Evolutionary conservation across 2,329 filamentous ascomycete species (phyloP), one percentile per base, ranked within the genome.

Genomic region (Teratosphaeria gauchensis): DNA sequence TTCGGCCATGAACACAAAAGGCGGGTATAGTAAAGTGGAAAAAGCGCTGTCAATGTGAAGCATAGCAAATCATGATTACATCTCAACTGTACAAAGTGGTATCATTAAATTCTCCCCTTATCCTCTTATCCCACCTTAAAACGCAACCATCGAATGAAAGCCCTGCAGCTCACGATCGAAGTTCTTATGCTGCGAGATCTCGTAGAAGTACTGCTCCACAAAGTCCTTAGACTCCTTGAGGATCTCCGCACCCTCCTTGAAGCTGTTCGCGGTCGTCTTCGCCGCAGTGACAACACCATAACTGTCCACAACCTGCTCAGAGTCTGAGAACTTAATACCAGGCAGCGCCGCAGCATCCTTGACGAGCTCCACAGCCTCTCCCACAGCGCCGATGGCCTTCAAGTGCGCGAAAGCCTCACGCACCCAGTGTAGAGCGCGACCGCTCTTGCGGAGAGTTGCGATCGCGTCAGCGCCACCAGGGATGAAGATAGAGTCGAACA

Each of bases 401-500:
- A 91, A 78, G 63, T 94, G 89, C 0, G 88, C 89, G 65, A 92
- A 94, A 0, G 89, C 86, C 71, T 94, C 90, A 1, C 87, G 82
- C 3, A 92, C 75, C 83, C 87, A 94, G 75, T 92, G 86, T 1
- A 88, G 69, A 0, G 87, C 87, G 19, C 88, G 85, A 0, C 89
- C 89, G 61, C 81, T 89, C 76, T 85, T 83, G 58, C 80, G 75
- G 0, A 94, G 80, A 0, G 83, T 84, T 56, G 81, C 75, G 52
- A 88, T 74, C 0, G 84, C 83, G 59, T 85, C 78, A 0, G 80
- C 76, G 1, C 90, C 89, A 1, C 88, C 88, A 0, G 89, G 89
- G 2, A 95, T 76, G 68, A 90, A 91, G 31, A 92, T 69, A 0
- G 88, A 85, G 69, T 94, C 90, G 63, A 92, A 92, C 79, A 94